Conservation (phyloP, 805 yeast species). For the Candida sonorensis region DNA sequence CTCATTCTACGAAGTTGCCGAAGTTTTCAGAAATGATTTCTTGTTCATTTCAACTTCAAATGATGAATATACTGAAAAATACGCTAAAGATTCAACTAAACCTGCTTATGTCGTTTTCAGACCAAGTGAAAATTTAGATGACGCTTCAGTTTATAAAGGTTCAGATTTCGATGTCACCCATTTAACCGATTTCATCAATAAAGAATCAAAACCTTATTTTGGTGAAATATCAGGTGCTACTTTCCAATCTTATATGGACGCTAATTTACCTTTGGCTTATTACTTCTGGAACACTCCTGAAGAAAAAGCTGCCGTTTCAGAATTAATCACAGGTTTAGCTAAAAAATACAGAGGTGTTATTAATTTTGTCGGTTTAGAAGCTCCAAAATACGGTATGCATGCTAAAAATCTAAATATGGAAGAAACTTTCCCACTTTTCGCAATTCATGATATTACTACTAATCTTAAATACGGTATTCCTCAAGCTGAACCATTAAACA, state of each 20-base stretch:
- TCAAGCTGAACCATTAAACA: conserved; percentile 49
- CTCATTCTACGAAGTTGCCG: conserved; percentile 61
- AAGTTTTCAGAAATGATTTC: conserved; percentile 53
- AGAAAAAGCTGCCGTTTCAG: conserved; percentile 51
- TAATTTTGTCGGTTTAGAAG: conserved; percentile 86
- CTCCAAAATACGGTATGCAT: conserved; percentile 72
- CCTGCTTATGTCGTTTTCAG: conserved; percentile 42
- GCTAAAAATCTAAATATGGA: conserved; percentile 80
- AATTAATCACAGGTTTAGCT: conserved; percentile 55
- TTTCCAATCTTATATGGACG: conserved; percentile 64
- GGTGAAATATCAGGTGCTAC: conserved; percentile 84
- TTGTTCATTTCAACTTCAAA: conserved; percentile 47
- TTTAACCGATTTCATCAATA: conserved; percentile 42
- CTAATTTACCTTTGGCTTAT: conserved; percentile 78
- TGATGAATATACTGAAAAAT: conserved; percentile 29
- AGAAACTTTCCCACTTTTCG: conserved; percentile 85
- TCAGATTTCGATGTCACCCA: conserved; percentile 26
- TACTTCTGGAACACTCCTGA: conserved; percentile 71
- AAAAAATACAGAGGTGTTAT: conserved; percentile 71
- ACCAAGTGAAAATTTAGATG: conserved; percentile 39
- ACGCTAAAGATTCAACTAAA: conserved; percentile 26
- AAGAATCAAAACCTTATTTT: conserved; percentile 72
- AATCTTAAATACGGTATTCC: conserved; percentile 75
- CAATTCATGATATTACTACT: conserved; percentile 62
- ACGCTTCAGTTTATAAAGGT: conserved; percentile 38